Percentiles rank a stretch among this genome's conserved stretches.
Conservation (phyloP, 1,284 basidiomycete genomes). For the Fomes fomentarius region DNA sequence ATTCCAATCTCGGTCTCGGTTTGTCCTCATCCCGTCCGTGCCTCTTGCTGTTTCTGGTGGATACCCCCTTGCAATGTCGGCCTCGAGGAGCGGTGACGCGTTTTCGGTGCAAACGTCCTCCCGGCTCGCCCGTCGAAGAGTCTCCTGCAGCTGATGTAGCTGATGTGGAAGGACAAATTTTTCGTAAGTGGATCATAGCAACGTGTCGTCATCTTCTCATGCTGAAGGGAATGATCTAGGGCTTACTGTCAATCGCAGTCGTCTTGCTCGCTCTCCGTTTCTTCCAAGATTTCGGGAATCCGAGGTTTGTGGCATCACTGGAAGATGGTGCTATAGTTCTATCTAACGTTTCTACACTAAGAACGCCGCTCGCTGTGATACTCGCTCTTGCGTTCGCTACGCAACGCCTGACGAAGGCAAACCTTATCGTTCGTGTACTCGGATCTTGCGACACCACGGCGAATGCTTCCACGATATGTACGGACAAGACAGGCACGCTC, state of each 20-base stretch:
- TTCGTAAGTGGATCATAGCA: constrained; percentile 55
- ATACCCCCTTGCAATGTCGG: constrained; percentile 58
- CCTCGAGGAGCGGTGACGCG: constrained; percentile 65
- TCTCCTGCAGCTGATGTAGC: constrained; percentile 88
- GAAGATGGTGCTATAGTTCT: constrained; percentile 4
- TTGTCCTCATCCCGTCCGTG: too few species aligned
- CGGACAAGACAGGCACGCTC: constrained; percentile 93
- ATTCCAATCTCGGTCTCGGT: too few species aligned
- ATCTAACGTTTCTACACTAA: constrained; percentile 41
- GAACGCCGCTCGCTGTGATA: constrained; percentile 94
- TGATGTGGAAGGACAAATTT: constrained; percentile 95
- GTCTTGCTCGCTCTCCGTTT: constrained; percentile 94
- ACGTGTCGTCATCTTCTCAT: neutral
- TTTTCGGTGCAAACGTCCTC: constrained; percentile 87
- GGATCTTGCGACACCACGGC: constrained; percentile 99
- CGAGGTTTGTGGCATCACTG: constrained; percentile 48
- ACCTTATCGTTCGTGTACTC: constrained; percentile 92
- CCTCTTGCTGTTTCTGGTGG: too few species aligned
- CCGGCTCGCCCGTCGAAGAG: constrained; percentile 81
- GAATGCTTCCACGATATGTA: constrained; percentile 95
- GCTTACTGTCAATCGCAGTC: constrained; percentile 89
- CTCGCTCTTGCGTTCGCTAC: constrained; percentile 97
- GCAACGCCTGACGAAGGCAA: constrained; percentile 94
- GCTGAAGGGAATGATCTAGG: constrained; percentile 48
- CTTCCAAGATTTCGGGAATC: constrained; percentile 89